Evolutionary conservation across 768 basidiomycete species (phyloP).

Genomic region (Naganishia randhawae): DNA sequence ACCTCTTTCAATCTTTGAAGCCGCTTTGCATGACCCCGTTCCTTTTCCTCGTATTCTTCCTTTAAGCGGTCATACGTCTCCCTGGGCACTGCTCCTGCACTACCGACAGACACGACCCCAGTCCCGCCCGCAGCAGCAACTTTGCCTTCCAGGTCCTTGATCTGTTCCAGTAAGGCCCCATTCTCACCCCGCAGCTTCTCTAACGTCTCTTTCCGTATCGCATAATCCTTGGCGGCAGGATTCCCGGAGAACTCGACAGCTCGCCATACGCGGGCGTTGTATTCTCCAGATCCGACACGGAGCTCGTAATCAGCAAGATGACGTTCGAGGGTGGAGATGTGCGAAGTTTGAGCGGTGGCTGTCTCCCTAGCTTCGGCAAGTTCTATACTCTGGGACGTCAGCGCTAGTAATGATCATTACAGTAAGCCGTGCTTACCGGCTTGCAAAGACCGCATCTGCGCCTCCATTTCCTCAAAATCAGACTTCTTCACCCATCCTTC

Average conservation of each 20-base stretch:
- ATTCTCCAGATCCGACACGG: slow-evolving; percentile 47
- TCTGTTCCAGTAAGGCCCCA: slow-evolving; percentile 66
- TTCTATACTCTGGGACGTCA: background rate
- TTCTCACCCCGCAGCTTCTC: slow-evolving; percentile 78
- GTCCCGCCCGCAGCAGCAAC: slow-evolving; percentile 7
- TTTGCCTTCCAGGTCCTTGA: slow-evolving; percentile 61
- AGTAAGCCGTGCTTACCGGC: background rate
- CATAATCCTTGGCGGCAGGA: slow-evolving; percentile 77
- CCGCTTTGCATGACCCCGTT: slow-evolving; percentile 72
- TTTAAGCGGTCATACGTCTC: slow-evolving; percentile 72
- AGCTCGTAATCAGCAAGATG: slow-evolving; percentile 40
- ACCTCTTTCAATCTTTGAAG: slow-evolving; percentile 76
- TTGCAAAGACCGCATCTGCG: slow-evolving; percentile 19
- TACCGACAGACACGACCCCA: background rate
- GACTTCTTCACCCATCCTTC: slow-evolving; percentile 14
- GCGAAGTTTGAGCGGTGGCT: background rate
- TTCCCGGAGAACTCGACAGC: slow-evolving; percentile 61
- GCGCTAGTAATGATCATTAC: background rate
- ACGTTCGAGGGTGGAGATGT: slow-evolving; percentile 26
- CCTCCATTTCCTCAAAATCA: slow-evolving; percentile 17
- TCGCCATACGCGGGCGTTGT: slow-evolving; percentile 43
- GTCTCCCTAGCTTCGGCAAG: slow-evolving; percentile 12
- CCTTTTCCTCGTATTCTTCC: slow-evolving; percentile 66
- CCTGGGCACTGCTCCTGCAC: slow-evolving; percentile 62
- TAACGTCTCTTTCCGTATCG: slow-evolving; percentile 68